These are phyloP conservation scores for Lophium mytilinum DNA, from an alignment of 495 filamentous ascomycete genomes.

Conservation along the genomic window DNA sequence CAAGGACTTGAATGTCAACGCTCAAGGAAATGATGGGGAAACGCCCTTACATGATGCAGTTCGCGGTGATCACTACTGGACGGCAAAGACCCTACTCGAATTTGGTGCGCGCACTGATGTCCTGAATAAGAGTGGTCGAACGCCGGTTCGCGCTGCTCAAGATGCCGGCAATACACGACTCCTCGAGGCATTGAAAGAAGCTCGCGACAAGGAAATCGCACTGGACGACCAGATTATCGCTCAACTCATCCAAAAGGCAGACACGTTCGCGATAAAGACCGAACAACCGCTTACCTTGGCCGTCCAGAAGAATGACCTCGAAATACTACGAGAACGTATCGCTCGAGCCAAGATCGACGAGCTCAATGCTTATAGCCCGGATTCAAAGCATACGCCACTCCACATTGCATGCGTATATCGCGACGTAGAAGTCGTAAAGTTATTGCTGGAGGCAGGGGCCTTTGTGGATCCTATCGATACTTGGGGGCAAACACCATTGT, in stretches of 20 bases:
- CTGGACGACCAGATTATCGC: too few relatives aligned
- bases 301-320: background rate
- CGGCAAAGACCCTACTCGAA: constrained; percentile 3
- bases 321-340: background rate
- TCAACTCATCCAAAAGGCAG: too few relatives aligned
- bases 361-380: constrained; percentile 1
- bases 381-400: constrained; percentile 1
- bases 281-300: background rate
- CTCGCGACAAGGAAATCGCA: background rate
- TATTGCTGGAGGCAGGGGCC: constrained; percentile 1
- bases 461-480: constrained; percentile 7
- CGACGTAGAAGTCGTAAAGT: constrained; percentile 1
- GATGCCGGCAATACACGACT: constrained; percentile 1
- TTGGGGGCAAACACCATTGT: constrained; percentile 3
- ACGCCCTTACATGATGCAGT: constrained; percentile 5
- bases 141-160: constrained; percentile 3
- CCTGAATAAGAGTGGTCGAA: constrained; percentile 1
- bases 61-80: background rate
- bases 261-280: constrained; percentile 3
- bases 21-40: constrained; percentile 6
- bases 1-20: constrained; percentile 2
- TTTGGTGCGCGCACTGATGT: constrained; percentile 10
- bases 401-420: constrained; percentile 3
- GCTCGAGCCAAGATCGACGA: background rate
- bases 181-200: background rate